These are phyloP conservation scores for Botrytis sinoallii DNA, from an alignment of 2,329 filamentous ascomycete genomes.

Conservation along the genomic window DNA sequence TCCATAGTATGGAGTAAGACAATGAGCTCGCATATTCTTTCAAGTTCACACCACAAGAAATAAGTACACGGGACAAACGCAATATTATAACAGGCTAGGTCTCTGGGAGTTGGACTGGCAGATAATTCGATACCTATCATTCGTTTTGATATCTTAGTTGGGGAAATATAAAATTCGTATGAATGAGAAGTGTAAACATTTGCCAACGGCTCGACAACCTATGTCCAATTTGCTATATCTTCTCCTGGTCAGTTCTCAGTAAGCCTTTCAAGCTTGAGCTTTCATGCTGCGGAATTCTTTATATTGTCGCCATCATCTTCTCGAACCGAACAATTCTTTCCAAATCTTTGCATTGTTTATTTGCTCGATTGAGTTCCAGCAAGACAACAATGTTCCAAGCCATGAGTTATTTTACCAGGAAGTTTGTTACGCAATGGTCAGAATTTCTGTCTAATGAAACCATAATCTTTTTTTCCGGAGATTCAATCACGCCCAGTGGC, in stretches of 20 bases:
- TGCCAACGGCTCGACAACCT: background rate
- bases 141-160: background rate
- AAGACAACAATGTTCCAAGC: background rate
- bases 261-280: background rate
- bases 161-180: background rate
- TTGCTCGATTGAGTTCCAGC: background rate
- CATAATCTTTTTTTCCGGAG: background rate
- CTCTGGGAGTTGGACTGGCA: no score
- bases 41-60: background rate
- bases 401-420: background rate
- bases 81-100: no score
- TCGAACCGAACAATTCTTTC: background rate
- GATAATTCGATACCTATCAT: background rate
- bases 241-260: background rate
- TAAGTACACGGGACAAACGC: background rate
- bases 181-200: background rate
- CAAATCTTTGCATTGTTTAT: background rate
- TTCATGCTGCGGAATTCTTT: background rate
- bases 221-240: background rate
- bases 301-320: background rate
- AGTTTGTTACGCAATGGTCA: background rate
- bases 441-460: background rate
- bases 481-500: background rate
- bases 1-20: background rate
- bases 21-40: background rate